Percentiles rank a stretch among this genome's conserved stretches.
phyloP scores from a whole-genome alignment of 192 early-diverging fungal species.

The Phlyctochytrium bullatum region DNA sequence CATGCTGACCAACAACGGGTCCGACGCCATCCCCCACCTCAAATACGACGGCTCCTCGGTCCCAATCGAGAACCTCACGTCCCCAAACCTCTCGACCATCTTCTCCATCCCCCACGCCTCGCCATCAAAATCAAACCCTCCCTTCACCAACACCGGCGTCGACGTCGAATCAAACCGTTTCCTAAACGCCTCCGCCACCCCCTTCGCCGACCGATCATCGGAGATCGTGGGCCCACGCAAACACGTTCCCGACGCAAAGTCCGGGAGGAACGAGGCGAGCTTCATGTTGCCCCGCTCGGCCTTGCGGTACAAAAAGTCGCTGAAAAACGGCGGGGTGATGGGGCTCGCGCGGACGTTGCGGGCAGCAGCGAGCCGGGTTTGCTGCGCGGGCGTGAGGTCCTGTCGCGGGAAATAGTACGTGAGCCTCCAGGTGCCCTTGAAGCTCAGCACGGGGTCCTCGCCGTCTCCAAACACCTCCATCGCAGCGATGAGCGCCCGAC shows the following conservation, averaged over 20 bases:
- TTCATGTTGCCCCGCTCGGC: conserved; percentile 20
- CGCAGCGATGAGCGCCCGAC: not conserved
- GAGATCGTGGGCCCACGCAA: not conserved
- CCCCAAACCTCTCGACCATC: conserved; percentile 10
- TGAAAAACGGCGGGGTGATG: not conserved
- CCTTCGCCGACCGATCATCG: not conserved
- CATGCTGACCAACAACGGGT: conserved; percentile 25
- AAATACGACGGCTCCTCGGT: conserved; percentile 13
- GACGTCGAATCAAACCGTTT: conserved; percentile 9
- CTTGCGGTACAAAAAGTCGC: conserved; percentile 20
- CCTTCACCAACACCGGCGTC: conserved; percentile 14
- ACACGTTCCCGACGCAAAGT: not conserved
- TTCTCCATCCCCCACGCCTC: conserved; percentile 14
- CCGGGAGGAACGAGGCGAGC: conserved; percentile 11
- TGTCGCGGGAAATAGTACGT: conserved; percentile 21
- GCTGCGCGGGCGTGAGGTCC: not conserved
- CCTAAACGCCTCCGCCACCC: conserved; percentile 14
- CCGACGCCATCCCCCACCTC: conserved; percentile 25
- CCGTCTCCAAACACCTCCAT: conserved; percentile 16
- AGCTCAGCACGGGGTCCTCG: conserved; percentile 10
- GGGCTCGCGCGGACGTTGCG: not conserved
- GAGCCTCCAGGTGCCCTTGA: conserved; percentile 26
- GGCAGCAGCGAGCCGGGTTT: not conserved
- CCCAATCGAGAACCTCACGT: conserved; percentile 7
- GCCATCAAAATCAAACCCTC: conserved; percentile 8